Evolutionary conservation across 2,329 filamentous ascomycete genomes (phyloP), one percentile per base, ranked within the genome.

Genomic region (Cladophialophora chaetospira): DNA sequence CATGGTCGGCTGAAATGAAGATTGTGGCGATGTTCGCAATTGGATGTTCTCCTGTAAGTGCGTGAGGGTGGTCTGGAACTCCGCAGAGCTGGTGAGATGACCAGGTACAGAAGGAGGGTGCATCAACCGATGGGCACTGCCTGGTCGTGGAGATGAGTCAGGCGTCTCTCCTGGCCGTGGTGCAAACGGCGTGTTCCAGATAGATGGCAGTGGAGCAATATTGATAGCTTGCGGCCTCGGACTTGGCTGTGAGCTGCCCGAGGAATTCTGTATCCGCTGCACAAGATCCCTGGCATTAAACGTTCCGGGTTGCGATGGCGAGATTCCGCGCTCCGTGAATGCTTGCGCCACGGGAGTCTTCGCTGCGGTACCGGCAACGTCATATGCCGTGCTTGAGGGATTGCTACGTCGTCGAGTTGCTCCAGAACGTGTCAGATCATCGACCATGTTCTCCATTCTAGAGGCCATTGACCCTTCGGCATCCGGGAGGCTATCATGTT

Each of bases 381-480:
- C 48, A 31, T 53, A 19, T 15, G 19, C 13, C 1, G 35, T 15
- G 25, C 23, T 40, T 26, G 21, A 36, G 5, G 28, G 21, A 10
- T 10, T 28, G 15, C 9, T 26, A 8, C 29, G n/a, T 21, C 11
- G 13, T 59, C 62, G 62, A 38, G 73, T 70, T 23, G 75, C 73
- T 46, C 76, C 72, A 17, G 68, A 67, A 40, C 72, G 72, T 48
- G 85, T 74, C 25, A 85, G 71, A 56, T 80, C 75, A 62, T 85
- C 80, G 11, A 85, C 82, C 82, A 85, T 84, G 8, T 75, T 76
- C 59, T 76, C 76, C 72, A 83, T 79, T 15, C 36, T 15, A n/a
- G 72, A 57, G n/a, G 38, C 48, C 45, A 55, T 53, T 8, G 53
- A 55, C 5, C 75, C 70, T 1, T 73, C 74, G 25, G 69, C 49